Base-by-base conservation (phyloP, 106 monocot species). In the Phalaenopsis aphrodite region DNA sequence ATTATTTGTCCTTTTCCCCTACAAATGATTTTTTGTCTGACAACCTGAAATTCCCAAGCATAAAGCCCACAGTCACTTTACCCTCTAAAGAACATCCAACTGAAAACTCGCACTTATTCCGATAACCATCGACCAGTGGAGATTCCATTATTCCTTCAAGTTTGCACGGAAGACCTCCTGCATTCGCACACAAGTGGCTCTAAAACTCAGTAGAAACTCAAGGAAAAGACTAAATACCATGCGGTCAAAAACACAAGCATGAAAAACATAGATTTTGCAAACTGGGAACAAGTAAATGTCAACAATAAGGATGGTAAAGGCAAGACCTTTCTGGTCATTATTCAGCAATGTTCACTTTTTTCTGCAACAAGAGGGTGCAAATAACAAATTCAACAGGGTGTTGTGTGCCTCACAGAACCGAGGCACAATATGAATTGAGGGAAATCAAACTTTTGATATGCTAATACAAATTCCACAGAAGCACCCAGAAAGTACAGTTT, bases 101-200 rank as follows among this genome's bases (percentile, higher is more conserved):
- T 57, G 98, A 94, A 75, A 99, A 99, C 79, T 99, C 98, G 77
- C 98, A 99, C 77, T 99, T 99, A 83, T 94, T 99, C 18, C 98
- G 86, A 71, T 99, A 99, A 12, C 98, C 98, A 85, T 86, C 81
- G 69, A 85, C 77, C n/a, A 91, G 6, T 74, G 98, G 98, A 78
- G 98, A 99, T 85, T 88, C 91, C 75, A 99, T 16, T 84, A 99
- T 93, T 55, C 94, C 98, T 89, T 99, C 94, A 79, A 99, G 79
- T 75, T 86, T 84, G 85, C 98, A 99, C 17, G 98, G 92, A 88
- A 99, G 98, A 79, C 94, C 94, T 85, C 98, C 98, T 99, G 71
- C 38, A 83, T 24, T 10, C 52, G 41, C 10, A 47, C 17, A 49
- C n/a, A 12, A 76, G 30, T 52, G 23, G 38, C 41, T 4, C 43